These are phyloP conservation scores for Aspergillus felis DNA, from an alignment of 2,329 filamentous ascomycete species.

Conservation along the genomic window DNA sequence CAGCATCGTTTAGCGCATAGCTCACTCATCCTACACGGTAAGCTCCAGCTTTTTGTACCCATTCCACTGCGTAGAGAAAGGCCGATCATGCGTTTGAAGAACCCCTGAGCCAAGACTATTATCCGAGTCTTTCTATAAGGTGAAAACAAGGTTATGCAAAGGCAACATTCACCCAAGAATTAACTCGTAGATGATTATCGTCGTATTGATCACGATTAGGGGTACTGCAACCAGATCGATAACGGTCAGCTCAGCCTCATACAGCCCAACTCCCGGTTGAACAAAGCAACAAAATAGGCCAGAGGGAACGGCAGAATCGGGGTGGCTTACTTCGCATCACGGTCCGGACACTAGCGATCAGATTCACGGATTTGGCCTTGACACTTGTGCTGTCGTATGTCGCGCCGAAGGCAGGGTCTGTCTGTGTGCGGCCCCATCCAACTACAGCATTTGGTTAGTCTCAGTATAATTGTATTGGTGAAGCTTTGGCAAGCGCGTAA, in stretches of 20 bases:
- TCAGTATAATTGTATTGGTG: neutral
- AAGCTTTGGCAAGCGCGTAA: neutral
- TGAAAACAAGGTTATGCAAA: neutral
- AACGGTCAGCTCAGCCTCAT: neutral
- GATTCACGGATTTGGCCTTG: constrained; percentile 80
- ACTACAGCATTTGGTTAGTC: constrained; percentile 50
- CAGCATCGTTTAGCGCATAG: neutral
- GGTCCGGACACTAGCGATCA: constrained; percentile 86
- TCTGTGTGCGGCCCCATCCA: constrained; percentile 64
- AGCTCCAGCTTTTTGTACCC: too few species aligned
- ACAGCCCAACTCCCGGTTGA: neutral
- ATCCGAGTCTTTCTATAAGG: neutral
- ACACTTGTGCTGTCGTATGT: constrained; percentile 69
- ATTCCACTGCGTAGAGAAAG: neutral
- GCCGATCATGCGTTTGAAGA: neutral
- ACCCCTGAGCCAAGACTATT: neutral
- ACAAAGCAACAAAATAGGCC: neutral
- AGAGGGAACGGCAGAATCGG: constrained; percentile 30
- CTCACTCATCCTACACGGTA: neutral
- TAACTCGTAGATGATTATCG: constrained; percentile 80
- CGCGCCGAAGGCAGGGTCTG: constrained; percentile 74
- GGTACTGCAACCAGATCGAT: constrained; percentile 57
- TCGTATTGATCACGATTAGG: constrained; percentile 74
- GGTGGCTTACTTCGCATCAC: constrained; percentile 74
- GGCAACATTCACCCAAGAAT: constrained; percentile 59